phyloP scores from a whole-genome alignment of 352 stramenopile species.

The Globisporangium viniferum region DNA sequence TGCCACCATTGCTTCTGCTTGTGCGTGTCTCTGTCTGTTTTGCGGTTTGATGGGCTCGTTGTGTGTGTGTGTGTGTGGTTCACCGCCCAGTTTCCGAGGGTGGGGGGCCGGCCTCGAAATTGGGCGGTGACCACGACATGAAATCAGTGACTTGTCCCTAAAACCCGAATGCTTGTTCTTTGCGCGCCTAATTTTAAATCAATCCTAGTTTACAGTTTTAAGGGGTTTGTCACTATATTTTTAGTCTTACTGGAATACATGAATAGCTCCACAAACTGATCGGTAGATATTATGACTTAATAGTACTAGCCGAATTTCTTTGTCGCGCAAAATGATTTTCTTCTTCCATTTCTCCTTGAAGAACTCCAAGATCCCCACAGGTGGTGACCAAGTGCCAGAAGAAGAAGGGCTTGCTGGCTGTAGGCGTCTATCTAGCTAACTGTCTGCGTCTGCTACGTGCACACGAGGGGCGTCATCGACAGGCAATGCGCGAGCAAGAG shows the following conservation, averaged over 20 bases:
- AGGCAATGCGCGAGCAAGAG: neutral
- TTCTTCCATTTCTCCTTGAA: neutral
- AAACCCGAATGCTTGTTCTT: neutral
- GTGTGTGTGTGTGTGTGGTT: conserved; percentile 1
- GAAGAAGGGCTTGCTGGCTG: neutral
- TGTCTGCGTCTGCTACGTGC: neutral
- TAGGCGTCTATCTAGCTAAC: no score
- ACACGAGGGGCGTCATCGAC: neutral
- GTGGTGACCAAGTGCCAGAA: neutral
- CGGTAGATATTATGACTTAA: no score
- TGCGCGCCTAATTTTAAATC: neutral
- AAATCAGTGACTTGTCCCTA: neutral
- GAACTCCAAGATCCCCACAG: neutral
- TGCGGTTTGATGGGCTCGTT: neutral
- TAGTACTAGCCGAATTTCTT: no score
- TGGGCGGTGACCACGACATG: neutral
- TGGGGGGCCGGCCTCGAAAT: neutral
- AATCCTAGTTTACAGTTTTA: neutral
- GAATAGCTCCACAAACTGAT: no score
- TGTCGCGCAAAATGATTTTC: neutral
- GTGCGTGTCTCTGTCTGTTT: conserved; percentile 16
- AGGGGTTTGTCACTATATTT: no score
- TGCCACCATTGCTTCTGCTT: conserved; percentile 26
- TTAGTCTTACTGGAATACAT: no score
- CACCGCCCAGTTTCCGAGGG: conserved; percentile 9